Evolutionary conservation across 345 rosid genomes (phyloP).

Genomic region (Rhodamnia argentea): DNA sequence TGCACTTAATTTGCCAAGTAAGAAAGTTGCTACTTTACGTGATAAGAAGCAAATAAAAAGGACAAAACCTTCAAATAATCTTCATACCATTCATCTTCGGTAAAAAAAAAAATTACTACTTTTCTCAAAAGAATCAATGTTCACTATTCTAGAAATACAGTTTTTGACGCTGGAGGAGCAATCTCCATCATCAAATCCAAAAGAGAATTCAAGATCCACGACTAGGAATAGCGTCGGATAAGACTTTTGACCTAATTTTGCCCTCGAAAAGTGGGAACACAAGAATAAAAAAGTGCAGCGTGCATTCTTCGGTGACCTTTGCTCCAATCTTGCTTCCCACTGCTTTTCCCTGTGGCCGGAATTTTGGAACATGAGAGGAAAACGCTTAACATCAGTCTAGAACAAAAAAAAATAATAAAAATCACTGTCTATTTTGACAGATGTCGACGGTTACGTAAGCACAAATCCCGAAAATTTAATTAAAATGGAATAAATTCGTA

Average conservation of each 20-base stretch:
- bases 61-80: background rate
- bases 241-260: background rate
- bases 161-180: background rate
- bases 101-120: no score
- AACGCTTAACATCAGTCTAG: background rate
- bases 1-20: background rate
- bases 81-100: background rate
- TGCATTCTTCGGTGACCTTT: background rate
- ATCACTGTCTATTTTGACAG: background rate
- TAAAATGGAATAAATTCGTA: background rate
- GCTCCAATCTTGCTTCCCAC: background rate
- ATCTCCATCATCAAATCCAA: background rate
- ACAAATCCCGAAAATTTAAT: background rate
- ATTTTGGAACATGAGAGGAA: background rate
- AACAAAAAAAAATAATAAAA: no score
- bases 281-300: background rate
- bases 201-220: background rate
- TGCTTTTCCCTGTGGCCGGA: background rate
- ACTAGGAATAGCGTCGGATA: rapidly evolving
- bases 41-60: background rate
- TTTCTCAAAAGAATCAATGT: background rate
- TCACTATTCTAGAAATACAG: background rate
- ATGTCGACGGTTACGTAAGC: background rate
- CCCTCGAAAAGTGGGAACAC: background rate
- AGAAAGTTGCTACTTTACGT: background rate